Evolutionary conservation across 2,329 filamentous ascomycete species (phyloP), one percentile per base, ranked within the genome.

Genomic region (Cladosporium sp.): DNA sequence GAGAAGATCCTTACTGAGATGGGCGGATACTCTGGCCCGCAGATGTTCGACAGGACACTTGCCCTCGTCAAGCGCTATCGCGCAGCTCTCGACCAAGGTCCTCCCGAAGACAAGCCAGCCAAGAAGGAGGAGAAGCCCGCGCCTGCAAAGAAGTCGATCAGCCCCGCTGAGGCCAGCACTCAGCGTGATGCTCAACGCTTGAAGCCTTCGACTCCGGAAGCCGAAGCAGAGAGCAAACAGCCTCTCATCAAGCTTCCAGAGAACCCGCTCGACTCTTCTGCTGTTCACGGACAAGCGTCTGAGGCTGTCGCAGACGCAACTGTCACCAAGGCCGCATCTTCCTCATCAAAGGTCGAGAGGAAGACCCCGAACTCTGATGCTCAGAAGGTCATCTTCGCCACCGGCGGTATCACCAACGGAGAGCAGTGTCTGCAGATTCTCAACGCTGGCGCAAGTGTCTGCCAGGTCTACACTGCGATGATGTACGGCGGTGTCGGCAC

Each of bases 1-100:
- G 84, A 88, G 71, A 79, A 82, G 67, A 84, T 89, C 1, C 78
- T 97, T 36, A 83, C 84, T 66, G 92, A 97, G 79, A 88, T 89
- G 24, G 93, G 95, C 32, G 94, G 95, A 1, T 96, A 93, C 78
- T 97, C 93, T 0, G 94, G 95, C 0, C 95, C 95, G 0, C 90
- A 91, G 76, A 88, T 97, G 84, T 97, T 96, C 74, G 86, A 90
- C 68, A 86, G 89, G 61, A 97, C 93, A 0, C 81, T 94, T 28
- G 84, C 86, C 7, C 83, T 99, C 10, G 93, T 98, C 0, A 88
- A 85, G 67, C 87, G 88, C 70, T 99, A 98, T 79, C 86, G 93
- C 65, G 76, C 75, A 26, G 75, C 76, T 54, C 76, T 85, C 0
- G 82, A 85, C 67, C 74, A 80, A 59, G 81, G 80, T 7, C 81